Conservation (phyloP, 257 asterid genomes). For the Perilla frutescens region DNA sequence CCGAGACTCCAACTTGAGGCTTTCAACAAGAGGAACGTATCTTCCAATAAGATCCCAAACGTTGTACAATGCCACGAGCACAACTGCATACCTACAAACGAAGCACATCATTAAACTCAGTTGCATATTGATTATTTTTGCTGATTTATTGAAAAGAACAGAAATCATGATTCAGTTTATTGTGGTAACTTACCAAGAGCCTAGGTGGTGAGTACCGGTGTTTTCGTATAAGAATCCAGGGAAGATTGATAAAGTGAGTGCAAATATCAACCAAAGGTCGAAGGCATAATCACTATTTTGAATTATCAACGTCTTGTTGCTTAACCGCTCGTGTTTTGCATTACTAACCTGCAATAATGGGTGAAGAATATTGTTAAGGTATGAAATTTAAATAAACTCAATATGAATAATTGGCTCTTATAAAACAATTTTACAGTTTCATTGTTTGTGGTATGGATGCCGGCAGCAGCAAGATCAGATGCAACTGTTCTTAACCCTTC, state of each 20-base stretch:
- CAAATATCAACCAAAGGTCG: slow-evolving; percentile 60
- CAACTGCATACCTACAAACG: slow-evolving; percentile 63
- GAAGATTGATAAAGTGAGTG: slow-evolving; percentile 72
- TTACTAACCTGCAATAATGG: slow-evolving; percentile 43
- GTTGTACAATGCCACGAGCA: slow-evolving; percentile 78
- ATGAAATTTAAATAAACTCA: neutral
- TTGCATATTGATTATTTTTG: neutral
- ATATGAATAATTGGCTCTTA: neutral
- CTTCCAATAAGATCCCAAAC: slow-evolving; percentile 66
- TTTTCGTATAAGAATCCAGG: slow-evolving; percentile 90
- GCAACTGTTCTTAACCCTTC: slow-evolving; percentile 88
- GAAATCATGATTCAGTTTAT: neutral
- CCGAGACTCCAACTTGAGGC: slow-evolving; percentile 56
- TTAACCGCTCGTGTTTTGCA: slow-evolving; percentile 50
- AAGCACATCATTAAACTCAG: neutral
- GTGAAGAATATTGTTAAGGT: neutral
- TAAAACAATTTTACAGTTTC: slow-evolving; percentile 12
- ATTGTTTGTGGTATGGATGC: slow-evolving; percentile 49
- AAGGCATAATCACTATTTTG: slow-evolving; percentile 68
- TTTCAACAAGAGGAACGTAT: slow-evolving; percentile 59
- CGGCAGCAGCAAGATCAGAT: slow-evolving; percentile 91
- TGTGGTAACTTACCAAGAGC: slow-evolving; percentile 72
- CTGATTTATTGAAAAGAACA: no score
- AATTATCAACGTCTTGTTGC: slow-evolving; percentile 55
- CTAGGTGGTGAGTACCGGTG: slow-evolving; percentile 74